A percentile compares a stretch with the other conserved stretches of the same genome.
phyloP scores from a whole-genome alignment of 495 filamentous ascomycete species.

The Hyaloscypha bicolor region DNA sequence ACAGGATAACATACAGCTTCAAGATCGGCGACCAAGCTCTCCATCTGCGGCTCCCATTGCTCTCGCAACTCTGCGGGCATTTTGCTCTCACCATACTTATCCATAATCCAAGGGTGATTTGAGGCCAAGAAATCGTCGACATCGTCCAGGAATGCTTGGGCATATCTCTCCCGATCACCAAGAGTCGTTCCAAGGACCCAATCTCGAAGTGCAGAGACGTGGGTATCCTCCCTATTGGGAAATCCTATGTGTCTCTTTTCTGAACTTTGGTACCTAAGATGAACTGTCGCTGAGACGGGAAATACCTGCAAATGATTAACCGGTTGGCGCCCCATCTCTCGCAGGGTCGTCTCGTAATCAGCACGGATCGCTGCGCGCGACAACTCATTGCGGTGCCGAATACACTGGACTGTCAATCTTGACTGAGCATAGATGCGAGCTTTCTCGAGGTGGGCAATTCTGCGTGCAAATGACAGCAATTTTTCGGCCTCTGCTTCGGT shows the following conservation, averaged over 20 bases:
- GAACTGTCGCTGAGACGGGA: constrained; percentile 11
- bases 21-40: constrained; percentile 6
- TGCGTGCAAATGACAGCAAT: neutral
- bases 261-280: constrained; percentile 9
- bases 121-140: constrained; percentile 11
- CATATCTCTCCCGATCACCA: constrained; percentile 4
- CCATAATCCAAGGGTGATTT: constrained; percentile 18
- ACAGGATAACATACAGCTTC: neutral
- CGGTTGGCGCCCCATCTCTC: constrained; percentile 8
- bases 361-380: constrained; percentile 5
- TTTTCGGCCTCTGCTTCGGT: neutral
- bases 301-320: constrained; percentile 10
- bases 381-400: constrained; percentile 9
- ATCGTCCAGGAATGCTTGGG: constrained; percentile 17
- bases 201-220: constrained; percentile 13
- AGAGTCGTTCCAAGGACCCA: constrained; percentile 20
- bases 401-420: neutral
- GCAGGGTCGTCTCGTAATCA: constrained; percentile 11
- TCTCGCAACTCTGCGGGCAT: constrained; percentile 6
- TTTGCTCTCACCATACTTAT: constrained; percentile 15
- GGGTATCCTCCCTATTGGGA: constrained; percentile 9
- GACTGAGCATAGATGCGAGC: neutral
- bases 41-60: neutral
- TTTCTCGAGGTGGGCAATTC: neutral
- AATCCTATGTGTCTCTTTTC: constrained; percentile 5